phyloP scores from a whole-genome alignment of 306 rosid species.

The Vigna hirtella region DNA sequence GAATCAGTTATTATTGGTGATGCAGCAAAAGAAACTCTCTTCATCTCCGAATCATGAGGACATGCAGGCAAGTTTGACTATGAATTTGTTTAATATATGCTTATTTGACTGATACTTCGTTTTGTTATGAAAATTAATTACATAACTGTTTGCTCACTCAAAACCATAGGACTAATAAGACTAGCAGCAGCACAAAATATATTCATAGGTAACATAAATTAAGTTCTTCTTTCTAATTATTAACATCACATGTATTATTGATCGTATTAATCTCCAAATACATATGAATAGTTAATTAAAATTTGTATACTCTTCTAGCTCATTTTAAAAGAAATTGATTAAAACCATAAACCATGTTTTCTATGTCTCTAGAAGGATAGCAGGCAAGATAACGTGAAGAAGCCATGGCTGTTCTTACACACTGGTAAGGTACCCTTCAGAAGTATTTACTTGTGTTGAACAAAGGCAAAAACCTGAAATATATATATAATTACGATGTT shows the following conservation, averaged over 20 bases:
- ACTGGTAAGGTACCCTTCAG: not conserved
- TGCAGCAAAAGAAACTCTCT: conserved; percentile 36
- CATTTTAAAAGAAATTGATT: not conserved
- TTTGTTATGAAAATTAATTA: not conserved
- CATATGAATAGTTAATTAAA: not conserved
- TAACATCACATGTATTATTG: not conserved
- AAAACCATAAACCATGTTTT: not conserved
- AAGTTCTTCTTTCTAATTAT: not conserved
- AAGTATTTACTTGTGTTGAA: conserved; percentile 3
- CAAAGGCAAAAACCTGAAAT: conserved; percentile 8
- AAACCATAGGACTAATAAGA: too few relatives aligned
- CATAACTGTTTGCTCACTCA: too few relatives aligned
- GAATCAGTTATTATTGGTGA: conserved; percentile 28
- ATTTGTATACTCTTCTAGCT: not conserved
- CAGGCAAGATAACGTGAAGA: conserved; percentile 28
- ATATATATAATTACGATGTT: not conserved
- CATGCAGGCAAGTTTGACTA: conserved; percentile 44
- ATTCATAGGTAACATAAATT: not conserved
- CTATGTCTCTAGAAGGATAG: conserved; percentile 38
- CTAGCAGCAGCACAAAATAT: not conserved
- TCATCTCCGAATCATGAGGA: conserved; percentile 7
- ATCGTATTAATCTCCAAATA: not conserved
- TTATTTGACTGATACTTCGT: conserved; percentile 17
- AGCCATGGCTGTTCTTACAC: conserved; percentile 31
- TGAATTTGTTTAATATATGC: not conserved